phyloP scores from a whole-genome alignment of 371 early-diverging fungal genomes.

The Chytridiales sp. region DNA sequence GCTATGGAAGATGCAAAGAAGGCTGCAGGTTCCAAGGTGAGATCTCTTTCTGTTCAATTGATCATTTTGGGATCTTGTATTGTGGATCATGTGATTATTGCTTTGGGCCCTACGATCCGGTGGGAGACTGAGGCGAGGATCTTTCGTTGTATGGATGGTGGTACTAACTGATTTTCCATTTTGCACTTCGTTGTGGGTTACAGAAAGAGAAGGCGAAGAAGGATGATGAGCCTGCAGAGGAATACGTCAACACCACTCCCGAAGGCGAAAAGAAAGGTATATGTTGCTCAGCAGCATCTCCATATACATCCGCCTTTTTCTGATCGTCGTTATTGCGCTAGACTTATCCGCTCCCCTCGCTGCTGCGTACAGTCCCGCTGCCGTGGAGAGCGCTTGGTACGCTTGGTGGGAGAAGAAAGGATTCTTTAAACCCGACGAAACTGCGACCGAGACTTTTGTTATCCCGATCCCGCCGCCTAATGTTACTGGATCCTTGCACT shows the following conservation, averaged over 20 bases:
- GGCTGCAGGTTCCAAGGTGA: background rate
- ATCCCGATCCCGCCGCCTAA: constrained; percentile 99
- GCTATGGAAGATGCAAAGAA: constrained; percentile 41
- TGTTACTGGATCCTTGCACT: constrained; percentile 97
- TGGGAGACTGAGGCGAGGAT: background rate
- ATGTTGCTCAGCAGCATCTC: background rate
- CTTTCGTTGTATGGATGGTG: background rate
- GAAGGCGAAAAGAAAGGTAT: constrained; percentile 86
- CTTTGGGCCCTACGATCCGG: too few relatives aligned
- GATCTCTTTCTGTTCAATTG: too few relatives aligned
- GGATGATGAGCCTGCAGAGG: constrained; percentile 48
- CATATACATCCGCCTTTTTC: background rate
- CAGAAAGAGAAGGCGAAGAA: constrained; percentile 40
- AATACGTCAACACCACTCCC: constrained; percentile 80
- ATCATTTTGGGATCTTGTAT: background rate
- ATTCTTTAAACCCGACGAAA: constrained; percentile 82
- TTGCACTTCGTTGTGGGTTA: background rate
- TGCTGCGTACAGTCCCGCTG: constrained; percentile 83
- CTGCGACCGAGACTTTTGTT: constrained; percentile 80
- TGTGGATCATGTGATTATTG: background rate
- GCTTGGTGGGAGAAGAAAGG: constrained; percentile 93
- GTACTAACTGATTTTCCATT: background rate
- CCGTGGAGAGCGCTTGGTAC: constrained; percentile 97
- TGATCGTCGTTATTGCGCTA: constrained; percentile 8
- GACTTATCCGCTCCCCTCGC: constrained; percentile 84